Evolutionary conservation across 106 monocot species (phyloP).

Genomic region (Ottelia alismoides): DNA sequence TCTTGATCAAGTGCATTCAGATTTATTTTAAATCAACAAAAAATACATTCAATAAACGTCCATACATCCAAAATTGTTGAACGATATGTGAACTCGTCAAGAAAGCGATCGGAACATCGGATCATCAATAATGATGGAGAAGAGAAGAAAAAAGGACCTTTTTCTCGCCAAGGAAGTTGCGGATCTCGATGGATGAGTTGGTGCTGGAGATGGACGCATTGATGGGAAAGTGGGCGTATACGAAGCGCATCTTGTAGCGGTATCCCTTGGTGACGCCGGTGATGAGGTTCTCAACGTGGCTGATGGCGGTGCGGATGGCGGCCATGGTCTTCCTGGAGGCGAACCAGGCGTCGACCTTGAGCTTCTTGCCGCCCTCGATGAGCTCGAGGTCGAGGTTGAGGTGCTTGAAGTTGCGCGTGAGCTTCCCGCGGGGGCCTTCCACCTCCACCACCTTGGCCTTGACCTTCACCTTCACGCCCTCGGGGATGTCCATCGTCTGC

Average conservation of each 20-base stretch:
- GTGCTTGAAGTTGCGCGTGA: conserved; percentile 80
- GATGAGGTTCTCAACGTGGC: conserved; percentile 60
- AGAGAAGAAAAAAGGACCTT: conserved; percentile 27
- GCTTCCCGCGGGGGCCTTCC: no score
- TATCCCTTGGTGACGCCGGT: conserved; percentile 60
- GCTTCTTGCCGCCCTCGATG: conserved; percentile 33
- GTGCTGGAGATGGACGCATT: conserved; percentile 31
- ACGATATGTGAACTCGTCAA: no score
- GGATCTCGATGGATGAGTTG: conserved; percentile 40
- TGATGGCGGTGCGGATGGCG: conserved; percentile 63
- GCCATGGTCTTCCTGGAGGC: no score
- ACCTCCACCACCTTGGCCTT: no score
- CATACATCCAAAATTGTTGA: no score
- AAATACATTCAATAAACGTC: no score
- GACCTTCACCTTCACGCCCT: conserved; percentile 37
- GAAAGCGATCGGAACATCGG: no score
- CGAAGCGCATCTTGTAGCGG: conserved; percentile 73
- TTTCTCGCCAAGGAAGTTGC: conserved; percentile 77
- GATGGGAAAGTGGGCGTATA: conserved; percentile 77
- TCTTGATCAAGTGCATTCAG: no score
- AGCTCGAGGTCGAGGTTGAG: conserved; percentile 70
- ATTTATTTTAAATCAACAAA: no score
- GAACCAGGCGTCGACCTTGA: conserved; percentile 73
- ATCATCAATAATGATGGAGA: neutral
- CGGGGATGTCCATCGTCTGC: conserved; percentile 66